Evolutionary conservation across 2,329 filamentous ascomycete species (phyloP).

Genomic region (Penicillium sp.): DNA sequence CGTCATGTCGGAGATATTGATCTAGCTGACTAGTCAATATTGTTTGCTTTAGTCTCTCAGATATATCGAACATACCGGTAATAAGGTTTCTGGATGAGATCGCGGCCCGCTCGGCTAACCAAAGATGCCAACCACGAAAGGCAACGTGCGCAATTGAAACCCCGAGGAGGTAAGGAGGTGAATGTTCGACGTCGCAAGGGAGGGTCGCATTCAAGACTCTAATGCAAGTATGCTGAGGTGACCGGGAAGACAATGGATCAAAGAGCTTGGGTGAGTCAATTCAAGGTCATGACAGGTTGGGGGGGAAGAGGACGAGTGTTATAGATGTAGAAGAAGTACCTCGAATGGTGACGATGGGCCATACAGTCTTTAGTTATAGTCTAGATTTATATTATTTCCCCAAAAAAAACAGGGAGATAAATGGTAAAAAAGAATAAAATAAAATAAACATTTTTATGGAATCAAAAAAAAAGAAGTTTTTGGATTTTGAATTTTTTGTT

Average conservation of each 20-base stretch:
- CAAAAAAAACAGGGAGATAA: not conserved
- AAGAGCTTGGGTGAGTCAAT: conserved; percentile 1
- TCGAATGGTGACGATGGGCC: conserved; percentile 8
- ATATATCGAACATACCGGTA: conserved; percentile 15
- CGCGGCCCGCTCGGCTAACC: conserved; percentile 25
- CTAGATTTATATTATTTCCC: conserved; percentile 5
- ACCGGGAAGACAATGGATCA: not conserved
- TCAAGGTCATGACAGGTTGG: conserved; percentile 3
- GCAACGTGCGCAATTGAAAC: conserved; percentile 19
- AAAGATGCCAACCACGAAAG: conserved; percentile 20
- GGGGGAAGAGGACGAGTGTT: conserved; percentile 17
- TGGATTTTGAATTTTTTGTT: conserved; percentile 1
- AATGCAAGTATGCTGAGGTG: not conserved
- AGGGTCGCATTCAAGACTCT: conserved; percentile 15
- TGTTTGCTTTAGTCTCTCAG: not conserved
- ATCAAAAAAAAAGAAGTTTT: conserved; percentile 1
- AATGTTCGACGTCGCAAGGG: conserved; percentile 6
- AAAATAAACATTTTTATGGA: not conserved
- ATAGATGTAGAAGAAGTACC: conserved; percentile 15
- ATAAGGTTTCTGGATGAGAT: conserved; percentile 23
- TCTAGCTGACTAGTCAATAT: not conserved
- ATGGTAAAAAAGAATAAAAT: not conserved
- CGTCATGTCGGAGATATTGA: conserved; percentile 11
- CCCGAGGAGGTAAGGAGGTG: conserved; percentile 6
- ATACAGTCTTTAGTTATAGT: conserved; percentile 15